These are phyloP conservation scores for Porcisia deanei DNA, from an alignment of 208 protist genomes.

Conservation along the genomic window DNA sequence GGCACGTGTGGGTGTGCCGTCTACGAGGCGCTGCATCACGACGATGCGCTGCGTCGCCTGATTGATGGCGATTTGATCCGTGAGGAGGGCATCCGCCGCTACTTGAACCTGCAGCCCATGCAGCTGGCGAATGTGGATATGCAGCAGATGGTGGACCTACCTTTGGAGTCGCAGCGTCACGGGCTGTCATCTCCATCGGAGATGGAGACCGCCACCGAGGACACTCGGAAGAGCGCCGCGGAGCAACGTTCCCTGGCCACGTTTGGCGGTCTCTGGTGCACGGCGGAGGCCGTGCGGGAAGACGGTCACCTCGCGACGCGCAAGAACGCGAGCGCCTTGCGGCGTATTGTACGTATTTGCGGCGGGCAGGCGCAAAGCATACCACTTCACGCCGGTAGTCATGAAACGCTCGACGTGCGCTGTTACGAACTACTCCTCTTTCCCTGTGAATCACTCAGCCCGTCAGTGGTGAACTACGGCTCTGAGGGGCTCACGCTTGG, in stretches of 20 bases:
- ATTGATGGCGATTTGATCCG: conserved; percentile 29
- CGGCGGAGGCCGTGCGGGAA: conserved; percentile 51
- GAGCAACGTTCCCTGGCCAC: conserved; percentile 46
- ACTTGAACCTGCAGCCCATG: conserved; percentile 76
- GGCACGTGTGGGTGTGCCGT: conserved; percentile 47
- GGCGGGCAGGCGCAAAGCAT: conserved; percentile 55
- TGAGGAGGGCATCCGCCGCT: conserved; percentile 52
- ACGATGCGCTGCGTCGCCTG: conserved; percentile 28
- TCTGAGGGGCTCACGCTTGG: conserved; percentile 63
- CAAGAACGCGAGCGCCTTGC: conserved; percentile 37
- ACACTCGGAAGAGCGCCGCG: not conserved
- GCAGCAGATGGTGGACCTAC: conserved; percentile 35
- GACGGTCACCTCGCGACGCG: conserved; percentile 40
- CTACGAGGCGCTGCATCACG: conserved; percentile 26
- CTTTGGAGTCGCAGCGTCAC: conserved; percentile 25
- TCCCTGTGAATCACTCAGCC: conserved; percentile 51
- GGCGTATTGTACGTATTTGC: conserved; percentile 80
- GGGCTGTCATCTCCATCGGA: conserved; percentile 11
- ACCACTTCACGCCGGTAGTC: conserved; percentile 26
- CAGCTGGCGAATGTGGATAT: conserved; percentile 57
- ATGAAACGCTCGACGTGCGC: conserved; percentile 44
- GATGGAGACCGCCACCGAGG: conserved; percentile 2
- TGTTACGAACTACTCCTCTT: conserved; percentile 83
- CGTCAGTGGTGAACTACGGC: conserved; percentile 57
- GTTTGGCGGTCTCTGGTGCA: conserved; percentile 78